phyloP scores from a whole-genome alignment of 1,284 basidiomycete genomes.

The Schizopora paradoxa region DNA sequence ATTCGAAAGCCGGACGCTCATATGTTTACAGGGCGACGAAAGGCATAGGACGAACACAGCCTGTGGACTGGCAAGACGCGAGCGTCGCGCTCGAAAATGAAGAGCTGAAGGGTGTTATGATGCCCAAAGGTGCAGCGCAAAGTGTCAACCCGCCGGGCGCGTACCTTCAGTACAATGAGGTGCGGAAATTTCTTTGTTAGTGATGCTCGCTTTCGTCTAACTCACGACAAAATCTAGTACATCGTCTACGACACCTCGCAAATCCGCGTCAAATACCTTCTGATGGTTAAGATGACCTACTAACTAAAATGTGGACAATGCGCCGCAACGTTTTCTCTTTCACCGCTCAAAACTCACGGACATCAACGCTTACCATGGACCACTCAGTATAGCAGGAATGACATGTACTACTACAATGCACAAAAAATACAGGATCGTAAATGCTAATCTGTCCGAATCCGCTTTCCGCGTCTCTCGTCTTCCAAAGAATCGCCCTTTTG shows the following conservation, averaged over 20 bases:
- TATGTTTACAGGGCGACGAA: constrained; percentile 41
- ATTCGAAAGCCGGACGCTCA: not conserved
- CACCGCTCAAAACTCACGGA: not conserved
- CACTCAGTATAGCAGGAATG: too few relatives aligned
- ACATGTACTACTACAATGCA: too few relatives aligned
- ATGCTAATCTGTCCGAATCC: constrained; percentile 24
- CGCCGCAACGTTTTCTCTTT: not conserved
- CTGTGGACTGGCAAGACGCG: constrained; percentile 56
- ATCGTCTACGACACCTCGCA: constrained; percentile 40
- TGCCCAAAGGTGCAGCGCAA: constrained; percentile 49
- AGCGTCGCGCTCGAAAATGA: constrained; percentile 45
- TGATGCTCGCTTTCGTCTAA: constrained; percentile 3
- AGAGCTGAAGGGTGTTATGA: constrained; percentile 47
- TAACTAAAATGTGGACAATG: not conserved
- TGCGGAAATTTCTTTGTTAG: constrained; percentile 23
- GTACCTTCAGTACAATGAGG: constrained; percentile 51
- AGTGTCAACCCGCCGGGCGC: constrained; percentile 28
- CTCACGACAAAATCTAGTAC: constrained; percentile 28
- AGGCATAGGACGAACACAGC: constrained; percentile 47
- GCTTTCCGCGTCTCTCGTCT: constrained; percentile 28
- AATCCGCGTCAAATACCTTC: constrained; percentile 38
- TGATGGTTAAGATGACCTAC: constrained; percentile 37
- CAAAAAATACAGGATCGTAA: too few relatives aligned
- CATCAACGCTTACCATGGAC: too few relatives aligned
- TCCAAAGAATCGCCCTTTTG: constrained; percentile 40